phyloP scores from a whole-genome alignment of 2,329 filamentous ascomycete species.

The Fusarium citri region DNA sequence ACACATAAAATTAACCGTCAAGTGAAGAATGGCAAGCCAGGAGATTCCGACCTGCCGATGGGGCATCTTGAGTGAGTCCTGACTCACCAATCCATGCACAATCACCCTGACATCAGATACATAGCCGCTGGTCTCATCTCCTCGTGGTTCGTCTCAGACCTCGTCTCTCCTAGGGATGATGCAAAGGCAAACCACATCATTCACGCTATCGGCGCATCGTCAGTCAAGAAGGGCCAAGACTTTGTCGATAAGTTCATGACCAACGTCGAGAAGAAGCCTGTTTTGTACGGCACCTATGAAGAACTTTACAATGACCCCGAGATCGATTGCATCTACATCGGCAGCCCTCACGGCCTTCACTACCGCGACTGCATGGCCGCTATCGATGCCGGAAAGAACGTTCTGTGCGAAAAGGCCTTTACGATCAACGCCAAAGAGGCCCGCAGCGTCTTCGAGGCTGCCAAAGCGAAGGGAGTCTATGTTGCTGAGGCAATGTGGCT shows the following conservation, averaged over 20 bases:
- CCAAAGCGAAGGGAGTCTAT: constrained; percentile 49
- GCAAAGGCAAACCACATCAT: not conserved
- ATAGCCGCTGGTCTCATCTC: not conserved
- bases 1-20: too few relatives aligned
- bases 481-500: constrained; percentile 55
- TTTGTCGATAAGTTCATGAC: not conserved
- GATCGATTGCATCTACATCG: constrained; percentile 53
- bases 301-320: constrained; percentile 48
- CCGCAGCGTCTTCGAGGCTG: constrained; percentile 43
- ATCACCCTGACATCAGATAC: not conserved
- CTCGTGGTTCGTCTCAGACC: constrained; percentile 1
- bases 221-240: not conserved
- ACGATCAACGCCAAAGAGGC: constrained; percentile 46
- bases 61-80: not conserved
- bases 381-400: constrained; percentile 51
- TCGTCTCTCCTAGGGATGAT: not conserved
- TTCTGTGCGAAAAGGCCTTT: constrained; percentile 54
- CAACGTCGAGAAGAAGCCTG: not conserved
- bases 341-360: constrained; percentile 52
- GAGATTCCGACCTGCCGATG: not conserved
- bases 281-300: constrained; percentile 40
- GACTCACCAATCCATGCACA: too few relatives aligned
- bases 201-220: not conserved
- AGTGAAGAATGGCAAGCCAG: not conserved
- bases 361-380: constrained; percentile 50